Base-by-base conservation (phyloP, 164 flowering plant genomes). In the Umbilicus rupestris region DNA sequence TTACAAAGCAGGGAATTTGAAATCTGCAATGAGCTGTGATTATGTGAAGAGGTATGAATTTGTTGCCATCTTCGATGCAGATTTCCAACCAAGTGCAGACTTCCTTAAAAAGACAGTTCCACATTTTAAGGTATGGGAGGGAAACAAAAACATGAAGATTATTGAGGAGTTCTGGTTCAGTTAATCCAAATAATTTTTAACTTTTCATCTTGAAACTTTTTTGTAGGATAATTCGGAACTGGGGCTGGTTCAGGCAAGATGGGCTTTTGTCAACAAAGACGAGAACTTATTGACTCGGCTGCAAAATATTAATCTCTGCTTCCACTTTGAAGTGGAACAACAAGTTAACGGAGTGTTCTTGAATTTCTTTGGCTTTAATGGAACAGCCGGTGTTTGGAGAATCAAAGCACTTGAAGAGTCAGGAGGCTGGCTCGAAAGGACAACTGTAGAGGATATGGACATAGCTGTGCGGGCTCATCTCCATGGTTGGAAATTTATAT, bases 361-460 rank as follows among this genome's bases (percentile, higher is more conserved):
- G 2, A 88, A 83, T 67, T 88, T 88, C 78, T 88, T 88, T 68
- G 90, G 93, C 16, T 87, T 87, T 42, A 87, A 87, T 70, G 93
- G 94, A 50, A 88, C 94, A 66, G 90, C 91, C 31, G 95, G 95
- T 37, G 91, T 88, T 64, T 88, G 94, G 94, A 78, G 94, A 71
- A 87, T 85, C 62, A 84, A 84, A 68, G 87, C 96, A 16, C 72
- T 89, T 37, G 96, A 85, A 72, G 92, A 87, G 7, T 87, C 87
- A 37, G 96, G 96, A 15, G 96, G 96, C 20, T 89, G 96, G 96
- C 82, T 89, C 19, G 96, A 89, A 72, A 77, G 96, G 66, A 89
- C 90, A 10, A 89, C 96, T 15, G 96, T 88, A 14, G 90, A 86
- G 77, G 93, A 87, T 62, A 87, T 87, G 93, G 93, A 87, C 65